Base-by-base conservation (phyloP, 2,329 filamentous ascomycete species). In the Fusarium heterosporum region DNA sequence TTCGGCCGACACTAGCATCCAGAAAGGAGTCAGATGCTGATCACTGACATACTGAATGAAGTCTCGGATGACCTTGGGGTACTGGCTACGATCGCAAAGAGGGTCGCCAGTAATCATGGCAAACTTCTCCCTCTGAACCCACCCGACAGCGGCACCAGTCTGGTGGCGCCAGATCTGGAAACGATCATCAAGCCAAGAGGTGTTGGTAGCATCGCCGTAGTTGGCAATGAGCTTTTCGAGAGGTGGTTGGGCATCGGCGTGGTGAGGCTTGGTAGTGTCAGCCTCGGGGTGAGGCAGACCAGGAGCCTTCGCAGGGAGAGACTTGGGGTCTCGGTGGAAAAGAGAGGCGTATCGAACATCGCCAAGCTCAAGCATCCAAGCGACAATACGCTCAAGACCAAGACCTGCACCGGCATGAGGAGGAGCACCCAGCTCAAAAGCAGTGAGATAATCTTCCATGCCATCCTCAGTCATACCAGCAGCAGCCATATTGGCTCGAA, bases 161-260 rank as follows among this genome's bases (percentile, higher is more conserved):
- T 86, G 80, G 74, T 97, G 93, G 29, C 94, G 89, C 93, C 93
- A 97, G 58, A 97, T 89, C 74, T 92, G 85, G 77, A 94, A 97
- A 8, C 93, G 89, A 8, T 93, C 91, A 76, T 97, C 94, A 9
- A 96, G 86, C 93, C 93, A 97, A 0, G 93, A 96, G 0, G 94
- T 97, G 74, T 97, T 96, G 47, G 93, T 93, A 3, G 94, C 93
- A 78, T 97, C 94, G 64, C 94, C 94, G 71, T 97, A 97, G 78
- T 97, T 97, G 74, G 93, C 93, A 76, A 97, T 93, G 40, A 97
- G 88, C 75, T 97, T 91, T 76, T 94, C 92, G 7, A 97, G 77
- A 0, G 92, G 85, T 50, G 93, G 93, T 53, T 91, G 82, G 48
- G 89, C 83, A 74, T 81, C 83, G 56, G 79, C 83, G 69, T 78